Percentiles rank a stretch among this genome's conserved stretches.
Conservation (phyloP, 2,329 filamentous ascomycete genomes). For the Sporothrix mexicana region DNA sequence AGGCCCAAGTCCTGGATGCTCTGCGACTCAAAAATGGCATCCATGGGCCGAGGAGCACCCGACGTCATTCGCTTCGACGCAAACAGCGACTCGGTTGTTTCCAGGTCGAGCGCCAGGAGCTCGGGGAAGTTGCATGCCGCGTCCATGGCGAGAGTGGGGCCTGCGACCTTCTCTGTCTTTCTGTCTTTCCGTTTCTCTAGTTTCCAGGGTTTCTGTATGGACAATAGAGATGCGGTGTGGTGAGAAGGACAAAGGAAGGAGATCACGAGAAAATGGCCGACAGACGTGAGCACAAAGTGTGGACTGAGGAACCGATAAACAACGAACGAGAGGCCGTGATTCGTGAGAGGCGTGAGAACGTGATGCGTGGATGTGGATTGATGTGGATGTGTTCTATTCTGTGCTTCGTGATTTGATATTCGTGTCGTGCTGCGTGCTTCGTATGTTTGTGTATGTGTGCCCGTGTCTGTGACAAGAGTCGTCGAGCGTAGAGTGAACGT, state of each 20-base stretch:
- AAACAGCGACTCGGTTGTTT: slow-evolving; percentile 56
- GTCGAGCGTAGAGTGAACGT: neutral
- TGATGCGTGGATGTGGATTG: slow-evolving; percentile 4
- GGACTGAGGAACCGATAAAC: slow-evolving; percentile 1
- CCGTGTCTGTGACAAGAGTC: slow-evolving; percentile 25
- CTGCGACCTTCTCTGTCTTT: too few relatives aligned
- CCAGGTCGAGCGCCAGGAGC: slow-evolving; percentile 60
- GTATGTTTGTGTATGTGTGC: slow-evolving; percentile 19
- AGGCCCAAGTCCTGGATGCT: slow-evolving; percentile 24
- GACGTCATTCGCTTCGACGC: slow-evolving; percentile 59
- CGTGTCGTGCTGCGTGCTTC: neutral
- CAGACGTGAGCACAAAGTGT: neutral
- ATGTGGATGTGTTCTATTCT: neutral
- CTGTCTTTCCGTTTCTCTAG: too few relatives aligned
- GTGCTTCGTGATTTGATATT: too few relatives aligned
- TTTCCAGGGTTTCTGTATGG: neutral
- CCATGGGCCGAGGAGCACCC: slow-evolving; percentile 49
- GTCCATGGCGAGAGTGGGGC: slow-evolving; percentile 36
- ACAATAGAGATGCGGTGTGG: neutral
- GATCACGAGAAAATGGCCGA: neutral
- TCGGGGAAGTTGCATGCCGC: slow-evolving; percentile 59
- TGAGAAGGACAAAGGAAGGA: neutral
- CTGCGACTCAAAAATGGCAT: slow-evolving; percentile 29
- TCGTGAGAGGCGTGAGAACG: neutral
- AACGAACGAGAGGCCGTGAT: neutral